These are phyloP conservation scores for Leccinum fibrillosum DNA, from an alignment of 768 basidiomycete genomes.

Conservation along the genomic window DNA sequence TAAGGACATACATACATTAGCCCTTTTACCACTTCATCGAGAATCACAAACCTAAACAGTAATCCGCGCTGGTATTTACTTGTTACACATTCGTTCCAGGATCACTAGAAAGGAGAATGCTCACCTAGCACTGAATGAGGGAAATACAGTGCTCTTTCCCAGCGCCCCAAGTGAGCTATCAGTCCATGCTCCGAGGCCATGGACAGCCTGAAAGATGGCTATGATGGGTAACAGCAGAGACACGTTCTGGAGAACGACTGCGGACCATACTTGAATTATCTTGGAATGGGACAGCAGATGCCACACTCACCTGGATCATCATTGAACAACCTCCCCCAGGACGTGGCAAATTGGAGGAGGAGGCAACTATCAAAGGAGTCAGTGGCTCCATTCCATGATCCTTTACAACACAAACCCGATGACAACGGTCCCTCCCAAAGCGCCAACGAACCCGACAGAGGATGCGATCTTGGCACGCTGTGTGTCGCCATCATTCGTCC, in stretches of 20 bases:
- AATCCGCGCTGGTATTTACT: slow-evolving; percentile 14
- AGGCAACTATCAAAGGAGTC: slow-evolving; percentile 29
- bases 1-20: neutral
- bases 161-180: slow-evolving; percentile 17
- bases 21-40: neutral
- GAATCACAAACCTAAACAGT: slow-evolving; percentile 30
- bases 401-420: slow-evolving; percentile 4
- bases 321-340: slow-evolving; percentile 62
- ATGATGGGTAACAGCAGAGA: slow-evolving; percentile 48
- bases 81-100: neutral
- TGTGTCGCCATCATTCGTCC: slow-evolving; percentile 18
- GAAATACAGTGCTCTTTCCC: slow-evolving; percentile 21
- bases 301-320: slow-evolving; percentile 40
- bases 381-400: neutral
- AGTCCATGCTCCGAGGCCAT: slow-evolving; percentile 21
- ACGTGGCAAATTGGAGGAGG: slow-evolving; percentile 42
- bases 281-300: neutral
- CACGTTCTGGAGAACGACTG: slow-evolving; percentile 43
- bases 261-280: slow-evolving; percentile 6
- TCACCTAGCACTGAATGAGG: slow-evolving; percentile 24
- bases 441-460: slow-evolving; percentile 14
- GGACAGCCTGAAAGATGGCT: slow-evolving; percentile 22
- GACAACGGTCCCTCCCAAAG: slow-evolving; percentile 11
- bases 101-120: neutral
- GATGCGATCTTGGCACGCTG: slow-evolving; percentile 19